Base-by-base conservation (phyloP, 2,329 filamentous ascomycete genomes). In the Pseudonectria foliicola region DNA sequence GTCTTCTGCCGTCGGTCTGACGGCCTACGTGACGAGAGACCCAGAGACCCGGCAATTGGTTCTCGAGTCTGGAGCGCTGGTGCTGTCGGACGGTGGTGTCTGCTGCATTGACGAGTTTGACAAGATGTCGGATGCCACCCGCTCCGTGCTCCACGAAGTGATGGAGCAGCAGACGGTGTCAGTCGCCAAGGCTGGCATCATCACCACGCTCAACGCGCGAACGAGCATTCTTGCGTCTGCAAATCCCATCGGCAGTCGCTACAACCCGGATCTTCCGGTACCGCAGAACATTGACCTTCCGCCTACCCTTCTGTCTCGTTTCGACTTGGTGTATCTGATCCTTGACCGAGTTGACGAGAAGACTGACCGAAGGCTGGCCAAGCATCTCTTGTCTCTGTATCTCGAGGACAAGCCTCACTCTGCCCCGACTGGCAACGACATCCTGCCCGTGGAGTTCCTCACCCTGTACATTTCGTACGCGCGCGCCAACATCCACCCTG, bases 201-300 rank as follows among this genome's bases (percentile, higher is more conserved):
- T 89, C 46, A 98, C 92, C 2, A 98, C 92, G 0, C 70, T 98
- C 41, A 98, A 98, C 56, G 92, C 92, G 16, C 76, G 92, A 55
- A 96, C 92, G 2, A 93, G 85, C 45, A 95, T 98, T 54, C 77
- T 98, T 21, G 92, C 92, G 12, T 96, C 90, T 10, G 92, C 92
- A 61, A 98, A 98, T 57, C 92, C 92, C 2, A 96, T 98, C 47
- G 92, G 92, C 52, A 95, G 87, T 65, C 89, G 93, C 57, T 98
- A 98, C 67, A 96, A 98, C 61, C 85, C 87, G 3, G 90, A 95
- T 53, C 67, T 98, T 15, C 89, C 92, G 0, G 92, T 98, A 11
- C 92, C 92, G 3, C 89, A 96, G 54, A 98, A 98, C 61, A 98
- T 98, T 51, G 92, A 98, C 55, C 77, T 98, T 7, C 92, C 92